phyloP scores from a whole-genome alignment of 352 stramenopile genomes.

The Globisporangium okanoganense region DNA sequence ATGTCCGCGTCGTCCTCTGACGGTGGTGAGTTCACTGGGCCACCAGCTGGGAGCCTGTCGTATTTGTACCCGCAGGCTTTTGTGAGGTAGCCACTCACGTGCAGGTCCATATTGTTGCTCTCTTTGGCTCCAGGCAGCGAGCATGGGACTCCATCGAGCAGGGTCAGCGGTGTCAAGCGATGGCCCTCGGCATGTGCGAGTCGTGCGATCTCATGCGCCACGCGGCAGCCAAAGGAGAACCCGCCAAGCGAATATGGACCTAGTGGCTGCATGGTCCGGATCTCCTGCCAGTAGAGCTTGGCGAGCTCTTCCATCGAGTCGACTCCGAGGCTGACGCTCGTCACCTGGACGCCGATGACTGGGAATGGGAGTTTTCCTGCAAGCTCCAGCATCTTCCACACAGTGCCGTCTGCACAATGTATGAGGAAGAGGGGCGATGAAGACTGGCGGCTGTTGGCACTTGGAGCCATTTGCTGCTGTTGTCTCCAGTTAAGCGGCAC shows the following conservation, averaged over 20 bases:
- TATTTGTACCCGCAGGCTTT: neutral
- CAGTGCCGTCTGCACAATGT: constrained; percentile 48
- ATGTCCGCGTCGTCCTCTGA: neutral
- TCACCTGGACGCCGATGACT: constrained; percentile 36
- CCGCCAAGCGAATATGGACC: constrained; percentile 46
- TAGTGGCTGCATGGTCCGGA: constrained; percentile 23
- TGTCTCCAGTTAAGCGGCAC: constrained; percentile 38
- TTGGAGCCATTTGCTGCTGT: neutral
- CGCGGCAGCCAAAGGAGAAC: constrained; percentile 63
- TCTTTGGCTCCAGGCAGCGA: neutral
- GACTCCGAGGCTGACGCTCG: neutral
- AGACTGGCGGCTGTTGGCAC: neutral
- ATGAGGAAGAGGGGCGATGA: constrained; percentile 37
- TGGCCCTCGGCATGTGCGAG: constrained; percentile 25
- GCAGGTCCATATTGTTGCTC: neutral
- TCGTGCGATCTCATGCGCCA: constrained; percentile 38
- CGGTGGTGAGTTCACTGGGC: neutral
- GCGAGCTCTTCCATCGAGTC: constrained; percentile 37
- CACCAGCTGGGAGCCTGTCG: neutral
- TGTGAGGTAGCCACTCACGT: neutral
- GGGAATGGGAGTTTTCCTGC: constrained; percentile 30
- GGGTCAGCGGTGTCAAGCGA: constrained; percentile 26
- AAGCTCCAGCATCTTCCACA: constrained; percentile 57
- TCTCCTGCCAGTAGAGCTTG: constrained; percentile 29
- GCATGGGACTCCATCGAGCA: constrained; percentile 41